These are phyloP conservation scores for Beta corolliflora DNA, from an alignment of 179 eudicot genomes.

Conservation along the genomic window DNA sequence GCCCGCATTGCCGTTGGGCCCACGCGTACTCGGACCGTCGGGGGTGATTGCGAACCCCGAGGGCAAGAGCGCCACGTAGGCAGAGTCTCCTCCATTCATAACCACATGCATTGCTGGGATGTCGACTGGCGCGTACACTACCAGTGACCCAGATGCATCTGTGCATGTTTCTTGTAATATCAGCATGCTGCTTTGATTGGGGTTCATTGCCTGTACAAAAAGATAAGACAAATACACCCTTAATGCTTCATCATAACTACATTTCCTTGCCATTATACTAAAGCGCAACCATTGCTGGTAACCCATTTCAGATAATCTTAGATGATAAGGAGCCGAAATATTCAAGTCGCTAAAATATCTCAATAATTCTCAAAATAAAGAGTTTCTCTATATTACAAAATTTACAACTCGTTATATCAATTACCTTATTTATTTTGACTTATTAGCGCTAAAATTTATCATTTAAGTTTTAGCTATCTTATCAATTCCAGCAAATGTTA, in stretches of 20 bases:
- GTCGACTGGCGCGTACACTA: conserved; percentile 96
- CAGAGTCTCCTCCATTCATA: conserved; percentile 98
- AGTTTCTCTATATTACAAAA: too few relatives aligned
- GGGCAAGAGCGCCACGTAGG: conserved; percentile 90
- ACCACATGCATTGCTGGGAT: conserved; percentile 95
- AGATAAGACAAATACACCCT: not conserved
- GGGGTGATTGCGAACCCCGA: conserved; percentile 90
- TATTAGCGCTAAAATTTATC: too few relatives aligned
- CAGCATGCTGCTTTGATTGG: conserved; percentile 94
- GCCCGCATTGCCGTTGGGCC: conserved; percentile 24
- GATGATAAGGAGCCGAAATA: too few relatives aligned
- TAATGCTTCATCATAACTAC: conserved; percentile 7
- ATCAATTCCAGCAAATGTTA: too few relatives aligned
- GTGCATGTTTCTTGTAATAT: conserved; percentile 91
- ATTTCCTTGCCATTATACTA: not conserved
- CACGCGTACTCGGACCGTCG: conserved; percentile 60
- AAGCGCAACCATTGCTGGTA: too few relatives aligned
- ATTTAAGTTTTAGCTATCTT: too few relatives aligned
- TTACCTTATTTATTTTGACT: too few relatives aligned
- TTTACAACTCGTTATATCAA: too few relatives aligned
- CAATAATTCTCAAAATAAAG: too few relatives aligned
- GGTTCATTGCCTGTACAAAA: conserved; percentile 65
- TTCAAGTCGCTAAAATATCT: too few relatives aligned
- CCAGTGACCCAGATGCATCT: conserved; percentile 87
- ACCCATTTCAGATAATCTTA: too few relatives aligned